A percentile compares a stretch with the other conserved stretches of the same genome.
These are phyloP conservation scores for Plantago ovata DNA, from an alignment of 257 asterid species.

Conservation along the genomic window DNA sequence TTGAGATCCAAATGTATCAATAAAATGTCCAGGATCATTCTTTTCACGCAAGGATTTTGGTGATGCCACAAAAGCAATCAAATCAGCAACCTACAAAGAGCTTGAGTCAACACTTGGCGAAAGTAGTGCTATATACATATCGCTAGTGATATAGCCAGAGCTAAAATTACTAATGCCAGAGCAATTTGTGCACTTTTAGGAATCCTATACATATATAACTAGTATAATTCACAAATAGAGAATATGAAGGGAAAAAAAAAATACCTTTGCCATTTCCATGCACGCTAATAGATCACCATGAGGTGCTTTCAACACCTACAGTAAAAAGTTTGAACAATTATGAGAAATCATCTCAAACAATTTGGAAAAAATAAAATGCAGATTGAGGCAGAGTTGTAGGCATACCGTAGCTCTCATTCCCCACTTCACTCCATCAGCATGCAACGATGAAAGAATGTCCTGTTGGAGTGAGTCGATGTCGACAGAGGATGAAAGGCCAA, in stretches of 20 bases:
- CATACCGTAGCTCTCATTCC: conserved; percentile 84
- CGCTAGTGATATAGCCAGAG: no score
- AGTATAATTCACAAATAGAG: conserved; percentile 5
- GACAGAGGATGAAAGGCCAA: conserved; percentile 71
- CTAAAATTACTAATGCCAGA: no score
- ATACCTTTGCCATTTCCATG: conserved; percentile 99
- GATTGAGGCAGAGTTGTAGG: neutral
- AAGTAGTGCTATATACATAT: neutral
- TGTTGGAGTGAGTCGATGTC: conserved; percentile 67
- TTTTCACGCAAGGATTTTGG: conserved; percentile 46
- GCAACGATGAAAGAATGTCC: conserved; percentile 57
- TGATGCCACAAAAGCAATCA: conserved; percentile 95
- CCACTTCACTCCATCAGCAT: conserved; percentile 55
- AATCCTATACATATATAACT: no score
- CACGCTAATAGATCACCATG: conserved; percentile 79
- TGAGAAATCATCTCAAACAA: neutral
- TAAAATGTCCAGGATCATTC: conserved; percentile 34
- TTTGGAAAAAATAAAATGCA: neutral
- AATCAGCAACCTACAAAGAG: conserved; percentile 77
- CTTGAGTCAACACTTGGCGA: conserved; percentile 3
- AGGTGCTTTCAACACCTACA: conserved; percentile 87
- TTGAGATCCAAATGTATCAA: conserved; percentile 88
- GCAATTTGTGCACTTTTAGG: no score
- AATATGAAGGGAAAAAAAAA: conserved; percentile 3
- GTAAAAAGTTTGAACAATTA: conserved; percentile 21